Percentiles rank a stretch among this genome's conserved stretches.
Conservation (phyloP, 441 rosid species). For the Codiaeum variegatum region DNA sequence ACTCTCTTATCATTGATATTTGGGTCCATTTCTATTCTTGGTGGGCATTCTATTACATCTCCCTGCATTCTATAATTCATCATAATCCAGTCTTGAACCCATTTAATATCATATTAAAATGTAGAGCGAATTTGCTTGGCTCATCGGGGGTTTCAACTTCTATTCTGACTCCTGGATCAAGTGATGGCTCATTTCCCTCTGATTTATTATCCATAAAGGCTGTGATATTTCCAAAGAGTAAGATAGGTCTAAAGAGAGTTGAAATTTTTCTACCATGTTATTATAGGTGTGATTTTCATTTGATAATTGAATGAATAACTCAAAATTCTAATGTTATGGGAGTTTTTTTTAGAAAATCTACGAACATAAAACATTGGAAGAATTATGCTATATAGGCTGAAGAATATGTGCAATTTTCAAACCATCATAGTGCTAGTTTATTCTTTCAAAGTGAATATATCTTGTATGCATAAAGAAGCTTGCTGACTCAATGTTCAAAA, state of each 20-base stretch:
- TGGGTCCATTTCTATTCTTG: not conserved
- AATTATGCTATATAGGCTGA: not conserved
- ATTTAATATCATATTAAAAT: conserved; percentile 15
- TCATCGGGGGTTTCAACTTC: conserved; percentile 46
- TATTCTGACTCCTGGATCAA: conserved; percentile 50
- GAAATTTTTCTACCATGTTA: not conserved
- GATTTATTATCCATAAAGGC: conserved; percentile 48
- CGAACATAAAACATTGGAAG: not conserved
- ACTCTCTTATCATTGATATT: not conserved
- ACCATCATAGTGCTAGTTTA: not conserved
- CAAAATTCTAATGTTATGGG: not conserved
- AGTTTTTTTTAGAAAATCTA: not conserved
- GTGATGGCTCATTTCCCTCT: conserved; percentile 51
- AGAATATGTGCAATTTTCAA: not conserved
- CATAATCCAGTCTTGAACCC: not conserved
- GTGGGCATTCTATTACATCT: not conserved
- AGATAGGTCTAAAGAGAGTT: conserved; percentile 36
- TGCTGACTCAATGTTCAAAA: not conserved
- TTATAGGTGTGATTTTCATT: not conserved
- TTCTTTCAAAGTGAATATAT: not conserved
- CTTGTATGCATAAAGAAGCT: not conserved
- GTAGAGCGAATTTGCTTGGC: conserved; percentile 42
- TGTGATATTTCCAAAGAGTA: conserved; percentile 41
- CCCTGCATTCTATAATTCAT: not conserved
- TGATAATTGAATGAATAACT: not conserved